A percentile compares a stretch with the other conserved stretches of the same genome.
These are phyloP conservation scores for Niveomyces coronatus DNA, from an alignment of 2,329 filamentous ascomycete genomes.

Conservation along the genomic window DNA sequence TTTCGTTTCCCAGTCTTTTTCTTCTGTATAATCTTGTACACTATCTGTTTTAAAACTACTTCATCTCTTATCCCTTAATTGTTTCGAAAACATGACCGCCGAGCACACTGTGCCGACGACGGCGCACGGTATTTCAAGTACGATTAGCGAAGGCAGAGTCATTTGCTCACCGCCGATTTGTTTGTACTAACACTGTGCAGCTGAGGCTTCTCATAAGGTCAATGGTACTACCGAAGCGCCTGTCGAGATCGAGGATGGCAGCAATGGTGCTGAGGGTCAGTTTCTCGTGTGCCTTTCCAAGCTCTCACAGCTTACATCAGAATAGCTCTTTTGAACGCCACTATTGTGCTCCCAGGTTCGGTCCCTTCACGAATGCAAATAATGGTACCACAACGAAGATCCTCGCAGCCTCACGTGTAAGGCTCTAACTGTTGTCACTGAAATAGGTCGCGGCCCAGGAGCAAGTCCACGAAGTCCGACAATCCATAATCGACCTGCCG, in stretches of 20 bases:
- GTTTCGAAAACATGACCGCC: constrained; percentile 8
- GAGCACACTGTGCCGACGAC: constrained; percentile 3
- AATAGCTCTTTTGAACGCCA: constrained; percentile 49
- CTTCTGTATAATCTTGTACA: constrained; percentile 5
- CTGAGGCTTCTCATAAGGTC: constrained; percentile 16
- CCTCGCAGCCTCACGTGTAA: constrained; percentile 12
- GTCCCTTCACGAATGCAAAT: constrained; percentile 66
- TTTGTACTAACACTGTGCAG: constrained; percentile 12
- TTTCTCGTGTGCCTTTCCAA: constrained; percentile 6
- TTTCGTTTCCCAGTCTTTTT: background rate
- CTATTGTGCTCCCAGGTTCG: constrained; percentile 71
- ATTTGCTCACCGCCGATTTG: background rate
- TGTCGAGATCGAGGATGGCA: constrained; percentile 19
- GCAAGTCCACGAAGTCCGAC: constrained; percentile 93
- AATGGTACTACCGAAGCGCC: constrained; percentile 17
- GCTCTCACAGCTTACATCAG: constrained; percentile 13
- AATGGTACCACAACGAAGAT: constrained; percentile 49
- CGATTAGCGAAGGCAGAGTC: background rate
- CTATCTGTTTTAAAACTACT: background rate
- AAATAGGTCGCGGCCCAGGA: constrained; percentile 78
- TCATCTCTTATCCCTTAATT: constrained; percentile 2
- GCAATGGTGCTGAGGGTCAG: constrained; percentile 26
- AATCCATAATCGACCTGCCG: constrained; percentile 90
- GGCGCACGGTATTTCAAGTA: constrained; percentile 6
- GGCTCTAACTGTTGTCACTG: background rate